Percentiles rank a stretch among this genome's conserved stretches.
Evolutionary conservation across 139 green algal genomes (phyloP).

Genomic region (Chlamydomonas applanata): DNA sequence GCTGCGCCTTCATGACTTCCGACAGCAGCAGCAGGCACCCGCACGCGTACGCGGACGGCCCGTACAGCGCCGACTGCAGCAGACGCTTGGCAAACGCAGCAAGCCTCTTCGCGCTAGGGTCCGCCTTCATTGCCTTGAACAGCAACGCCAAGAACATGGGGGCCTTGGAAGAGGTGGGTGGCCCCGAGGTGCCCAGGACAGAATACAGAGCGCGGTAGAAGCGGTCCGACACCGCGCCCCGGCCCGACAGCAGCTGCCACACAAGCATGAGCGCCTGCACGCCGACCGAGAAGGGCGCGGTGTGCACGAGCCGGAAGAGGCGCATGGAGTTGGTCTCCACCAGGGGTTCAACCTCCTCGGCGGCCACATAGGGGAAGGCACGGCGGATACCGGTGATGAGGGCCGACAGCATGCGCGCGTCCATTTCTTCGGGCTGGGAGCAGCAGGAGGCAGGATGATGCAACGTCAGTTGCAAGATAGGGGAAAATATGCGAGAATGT

Average conservation of each 20-base stretch:
- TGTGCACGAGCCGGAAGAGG: constrained; percentile 90
- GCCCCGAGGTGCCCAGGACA: constrained; percentile 55
- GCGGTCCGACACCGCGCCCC: constrained; percentile 70
- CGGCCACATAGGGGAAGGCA: constrained; percentile 87
- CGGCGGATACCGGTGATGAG: constrained; percentile 87
- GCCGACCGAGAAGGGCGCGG: constrained; percentile 73
- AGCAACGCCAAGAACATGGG: constrained; percentile 87
- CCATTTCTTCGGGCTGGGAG: constrained; percentile 43
- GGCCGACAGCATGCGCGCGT: constrained; percentile 73
- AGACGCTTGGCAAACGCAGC: constrained; percentile 90
- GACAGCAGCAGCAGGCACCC: constrained; percentile 84
- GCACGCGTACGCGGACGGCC: constrained; percentile 77
- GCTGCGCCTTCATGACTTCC: constrained; percentile 50
- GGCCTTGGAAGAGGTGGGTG: constrained; percentile 53
- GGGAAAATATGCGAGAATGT: too few species aligned
- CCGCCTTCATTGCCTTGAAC: constrained; percentile 80
- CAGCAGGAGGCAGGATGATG: neutral
- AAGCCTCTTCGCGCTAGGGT: constrained; percentile 67
- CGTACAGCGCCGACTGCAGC: constrained; percentile 78
- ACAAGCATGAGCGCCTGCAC: constrained; percentile 89
- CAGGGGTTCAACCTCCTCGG: constrained; percentile 39
- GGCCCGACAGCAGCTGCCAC: constrained; percentile 70
- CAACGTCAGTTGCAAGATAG: neutral
- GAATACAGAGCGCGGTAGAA: constrained; percentile 92
- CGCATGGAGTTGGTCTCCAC: constrained; percentile 48